phyloP scores from a whole-genome alignment of 352 stramenopile genomes.

The Aphanomyces invadans region DNA sequence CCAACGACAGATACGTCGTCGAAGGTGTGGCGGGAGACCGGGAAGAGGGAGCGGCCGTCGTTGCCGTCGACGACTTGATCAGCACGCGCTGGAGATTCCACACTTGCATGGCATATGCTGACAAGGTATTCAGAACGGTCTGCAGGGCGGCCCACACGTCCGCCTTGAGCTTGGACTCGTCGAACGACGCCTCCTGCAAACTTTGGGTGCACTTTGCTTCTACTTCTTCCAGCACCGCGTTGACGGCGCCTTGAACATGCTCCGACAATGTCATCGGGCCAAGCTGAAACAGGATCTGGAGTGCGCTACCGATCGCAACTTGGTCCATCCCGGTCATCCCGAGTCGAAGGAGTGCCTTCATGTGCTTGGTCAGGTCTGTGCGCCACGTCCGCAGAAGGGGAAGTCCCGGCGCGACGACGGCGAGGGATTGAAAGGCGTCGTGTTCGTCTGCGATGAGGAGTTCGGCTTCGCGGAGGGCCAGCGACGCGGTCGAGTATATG shows the following conservation, averaged over 20 bases:
- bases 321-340: slow-evolving; percentile 21
- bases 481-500: slow-evolving; percentile 24
- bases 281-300: slow-evolving; percentile 77
- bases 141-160: slow-evolving; percentile 78
- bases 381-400: slow-evolving; percentile 25
- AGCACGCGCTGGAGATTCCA: slow-evolving; percentile 84
- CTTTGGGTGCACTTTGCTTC: slow-evolving; percentile 50
- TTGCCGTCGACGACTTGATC: slow-evolving; percentile 56
- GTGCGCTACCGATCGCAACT: slow-evolving; percentile 42
- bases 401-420: slow-evolving; percentile 47
- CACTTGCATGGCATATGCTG: slow-evolving; percentile 60
- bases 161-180: slow-evolving; percentile 40
- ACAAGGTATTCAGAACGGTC: slow-evolving; percentile 65
- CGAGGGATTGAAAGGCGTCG: slow-evolving; percentile 54
- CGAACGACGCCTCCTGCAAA: slow-evolving; percentile 43
- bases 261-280: slow-evolving; percentile 41
- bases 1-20: slow-evolving; percentile 57
- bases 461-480: slow-evolving; percentile 73
- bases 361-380: slow-evolving; percentile 1
- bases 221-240: slow-evolving; percentile 76
- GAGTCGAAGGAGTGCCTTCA: slow-evolving; percentile 11
- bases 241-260: slow-evolving; percentile 64
- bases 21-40: background rate
- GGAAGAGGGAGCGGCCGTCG: slow-evolving; percentile 21
- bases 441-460: slow-evolving; percentile 31